Base-by-base conservation (phyloP, 208 protist species). In the Crithidia fasciculata region DNA sequence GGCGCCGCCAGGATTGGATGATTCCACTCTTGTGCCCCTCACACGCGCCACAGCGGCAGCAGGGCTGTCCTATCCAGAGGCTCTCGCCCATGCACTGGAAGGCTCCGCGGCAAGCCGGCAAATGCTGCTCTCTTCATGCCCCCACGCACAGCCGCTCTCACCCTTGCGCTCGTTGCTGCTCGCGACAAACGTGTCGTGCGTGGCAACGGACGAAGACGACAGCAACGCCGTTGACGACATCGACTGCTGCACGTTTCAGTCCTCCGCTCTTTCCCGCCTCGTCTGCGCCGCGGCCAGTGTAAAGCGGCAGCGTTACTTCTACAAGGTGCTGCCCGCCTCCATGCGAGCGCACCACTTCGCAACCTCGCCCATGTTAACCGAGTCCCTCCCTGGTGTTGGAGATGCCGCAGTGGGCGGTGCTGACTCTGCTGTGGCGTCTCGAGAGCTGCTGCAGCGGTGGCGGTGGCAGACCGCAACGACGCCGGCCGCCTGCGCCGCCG, bases 241-340 rank as follows among this genome's bases (percentile, higher is more conserved):
- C 6, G 74, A 83, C 41, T 91, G 86, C 72, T 85, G 78, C 63
- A 87, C 83, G 4, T 94, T 91, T 78, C 74, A 82, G 19, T 83
- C 78, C 44, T 53, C 73, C 36, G 41, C 71, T 4, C 43, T 84
- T 12, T 83, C 82, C 3, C 73, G 47, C 52, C 65, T 89, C 47
- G 86, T 94, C 18, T 86, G 76, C 43, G 75, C 37, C n/a, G 60
- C 49, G 40, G 83, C 89, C 12, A 64, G 68, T 47, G 72, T 8
- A 47, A 84, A 83, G 60, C 72, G 73, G 16, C 83, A 73, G 60
- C 71, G 70, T 7, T 91, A 91, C 74, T 94, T 91, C 69, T 80
- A 76, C 65, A 76, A 81, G 43, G 89, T 91, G 5, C 69, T 94
- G 28, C 86, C 89, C 2, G 44, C 71, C 41, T 62, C 72, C 12